These are phyloP conservation scores for Mentha longifolia DNA, from an alignment of 257 asterid species.

Conservation along the genomic window DNA sequence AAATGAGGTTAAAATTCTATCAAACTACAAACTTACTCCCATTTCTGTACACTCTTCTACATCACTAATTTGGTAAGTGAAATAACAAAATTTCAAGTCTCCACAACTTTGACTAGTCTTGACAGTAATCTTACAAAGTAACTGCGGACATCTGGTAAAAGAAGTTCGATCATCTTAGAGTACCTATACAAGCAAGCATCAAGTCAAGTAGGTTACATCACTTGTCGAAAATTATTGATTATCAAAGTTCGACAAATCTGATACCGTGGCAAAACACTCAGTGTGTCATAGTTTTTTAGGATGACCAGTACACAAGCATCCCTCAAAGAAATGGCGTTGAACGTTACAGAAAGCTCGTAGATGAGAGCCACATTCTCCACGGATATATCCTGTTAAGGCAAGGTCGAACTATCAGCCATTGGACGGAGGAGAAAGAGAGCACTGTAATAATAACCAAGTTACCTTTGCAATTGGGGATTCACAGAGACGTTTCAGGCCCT, in stretches of 20 bases:
- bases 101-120: constrained; percentile 38
- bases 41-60: constrained; percentile 59
- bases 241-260: not conserved
- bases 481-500: constrained; percentile 91
- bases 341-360: constrained; percentile 91
- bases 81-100: constrained; percentile 40
- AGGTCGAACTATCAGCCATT: not conserved
- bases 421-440: not conserved
- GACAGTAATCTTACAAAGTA: constrained; percentile 65
- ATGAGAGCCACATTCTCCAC: constrained; percentile 74
- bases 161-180: constrained; percentile 61
- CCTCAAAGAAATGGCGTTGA: constrained; percentile 73
- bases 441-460: not conserved
- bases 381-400: constrained; percentile 62
- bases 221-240: not conserved
- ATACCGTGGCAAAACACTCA: constrained; percentile 71
- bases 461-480: constrained; percentile 93
- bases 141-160: constrained; percentile 76
- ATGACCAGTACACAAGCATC: constrained; percentile 76
- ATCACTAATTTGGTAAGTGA: too few relatives aligned
- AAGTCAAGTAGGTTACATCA: not conserved
- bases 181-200: constrained; percentile 57
- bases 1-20: not conserved
- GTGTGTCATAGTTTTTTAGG: constrained; percentile 70
- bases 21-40: constrained; percentile 31